Base-by-base conservation (phyloP, 129 eudicot genomes). In the Flaveria sonorensis region DNA sequence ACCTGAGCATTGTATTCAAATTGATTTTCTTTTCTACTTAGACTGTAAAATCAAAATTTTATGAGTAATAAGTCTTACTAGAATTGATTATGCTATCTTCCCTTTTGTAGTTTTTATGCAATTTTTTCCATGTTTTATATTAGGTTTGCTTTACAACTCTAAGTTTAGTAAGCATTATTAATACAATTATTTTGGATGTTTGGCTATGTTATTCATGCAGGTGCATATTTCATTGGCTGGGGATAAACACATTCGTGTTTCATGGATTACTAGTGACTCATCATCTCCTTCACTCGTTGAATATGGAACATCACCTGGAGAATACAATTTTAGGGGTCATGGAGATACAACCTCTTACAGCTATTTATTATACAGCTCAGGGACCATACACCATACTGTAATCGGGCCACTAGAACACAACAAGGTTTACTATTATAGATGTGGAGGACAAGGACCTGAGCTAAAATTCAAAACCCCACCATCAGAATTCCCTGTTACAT, bases 171-270 rank as follows among this genome's bases (percentile, higher is more conserved):
- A 45, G 20, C n/a, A n/a, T n/a, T 13, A 43, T 16, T 46, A 9
- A 45, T 28, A 2, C 26, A 61, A 6, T 65, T 46, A 13, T 14
- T 2, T n/a, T n/a, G 39, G 48, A 10, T 10, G 24, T 57, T 56
- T 56, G n/a, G 20, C 13, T 32, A 73, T 21, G n/a, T 73, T 0
- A 20, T 1, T 46, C 32, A 52, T 40, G 75, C 86, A 94, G 98
- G 97, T 94, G 61, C 98, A 94, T 82, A 77, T 91, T 66, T 94
- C 98, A 43, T 86, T 94, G 77, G 97, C 96, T 16, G 96, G 97
- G 16, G 85, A 84, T 61, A 85, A 85, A 39, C 93, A 89, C 74
- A 84, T 91, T 71, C 84, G 97, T 30, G 81, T 91, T 61, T 64
- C 97, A 13, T 91, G 97, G 96, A 73, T 87, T 36, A 91, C 98